Evolutionary conservation across 2,329 filamentous ascomycete species (phyloP), one percentile per base, ranked within the genome.

Genomic region (Aspergillus udagawae): DNA sequence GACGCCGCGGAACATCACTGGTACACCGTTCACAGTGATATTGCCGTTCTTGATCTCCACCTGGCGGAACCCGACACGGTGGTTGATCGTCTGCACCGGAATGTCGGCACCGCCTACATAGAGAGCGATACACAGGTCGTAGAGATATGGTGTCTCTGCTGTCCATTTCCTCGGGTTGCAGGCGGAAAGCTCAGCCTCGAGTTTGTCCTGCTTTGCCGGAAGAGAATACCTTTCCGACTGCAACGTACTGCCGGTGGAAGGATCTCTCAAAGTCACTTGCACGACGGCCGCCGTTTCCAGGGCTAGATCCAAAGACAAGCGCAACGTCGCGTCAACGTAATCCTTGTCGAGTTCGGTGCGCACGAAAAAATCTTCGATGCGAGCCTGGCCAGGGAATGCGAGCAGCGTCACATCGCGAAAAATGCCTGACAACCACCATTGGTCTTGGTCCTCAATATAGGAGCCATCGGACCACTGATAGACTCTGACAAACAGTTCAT

Each of bases 391-490:
- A 0, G 84, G 83, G 55, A 88, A 83, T 0, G 80, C 80, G n/a
- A 88, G 70, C 12, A 89, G 73, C 51, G 82, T 79, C 0, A 89
- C 86, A 64, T 89, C 86, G 38, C 86, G 80, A 65, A 87, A 89
- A 47, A 88, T 89, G 3, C 82, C 77, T 38, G 82, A 84, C 3
- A 86, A 83, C 82, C 85, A 86, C 86, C 86, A 89, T 65, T 88
- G 85, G 67, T 89, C 85, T 63, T 86, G 73, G 54, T 89, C 86
- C 68, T 90, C 87, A 35, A 89, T 86, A 63, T 89, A 89, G 0
- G 83, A 83, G 1, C 84, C 87, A 62, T 89, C 86, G 35, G 81
- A 88, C 77, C 83, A 88, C 66, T 89, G 86, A 60, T 90, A 90
- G 0, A 90, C 87, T n/a, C 81, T 77, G 0, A 90, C 84, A 9